phyloP scores from a whole-genome alignment of 495 filamentous ascomycete genomes.

The Hyphodiscus hymeniophilus region DNA sequence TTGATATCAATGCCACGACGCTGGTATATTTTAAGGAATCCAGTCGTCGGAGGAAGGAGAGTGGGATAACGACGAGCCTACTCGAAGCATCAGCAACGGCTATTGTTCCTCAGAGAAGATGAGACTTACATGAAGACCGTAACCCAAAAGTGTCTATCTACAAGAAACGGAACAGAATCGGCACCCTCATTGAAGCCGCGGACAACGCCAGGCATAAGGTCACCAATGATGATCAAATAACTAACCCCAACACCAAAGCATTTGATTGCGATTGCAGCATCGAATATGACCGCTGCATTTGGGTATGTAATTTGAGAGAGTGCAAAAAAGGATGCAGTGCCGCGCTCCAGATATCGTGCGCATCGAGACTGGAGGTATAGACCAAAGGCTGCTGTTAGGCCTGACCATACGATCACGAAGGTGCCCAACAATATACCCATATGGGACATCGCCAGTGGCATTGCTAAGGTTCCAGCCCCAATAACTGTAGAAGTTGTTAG shows the following conservation, averaged over 20 bases:
- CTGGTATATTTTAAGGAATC: constrained; percentile 98
- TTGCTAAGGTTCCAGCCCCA: constrained; percentile 72
- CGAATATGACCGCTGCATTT: constrained; percentile 91
- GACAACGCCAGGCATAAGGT: constrained; percentile 93
- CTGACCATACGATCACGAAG: constrained; percentile 85
- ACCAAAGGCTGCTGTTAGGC: constrained; percentile 79
- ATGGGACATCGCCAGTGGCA: constrained; percentile 67
- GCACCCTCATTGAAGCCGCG: constrained; percentile 59
- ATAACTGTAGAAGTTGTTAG: constrained; percentile 52
- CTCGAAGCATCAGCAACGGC: constrained; percentile 4
- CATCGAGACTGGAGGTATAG: constrained; percentile 91
- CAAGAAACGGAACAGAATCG: constrained; percentile 55
- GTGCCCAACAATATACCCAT: constrained; percentile 81
- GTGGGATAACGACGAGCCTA: constrained; percentile 86
- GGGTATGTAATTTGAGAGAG: constrained; percentile 94
- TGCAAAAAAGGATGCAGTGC: constrained; percentile 76
- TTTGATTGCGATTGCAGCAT: constrained; percentile 93
- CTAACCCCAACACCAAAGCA: constrained; percentile 97
- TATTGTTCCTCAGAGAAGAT: not conserved
- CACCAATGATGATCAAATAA: constrained; percentile 97
- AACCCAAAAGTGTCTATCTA: constrained; percentile 93
- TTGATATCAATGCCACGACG: constrained; percentile 81
- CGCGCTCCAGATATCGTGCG: constrained; percentile 83
- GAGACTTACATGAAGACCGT: constrained; percentile 81
- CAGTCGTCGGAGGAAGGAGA: constrained; percentile 82